Evolutionary conservation across 2,329 filamentous ascomycete genomes (phyloP), one percentile per base, ranked within the genome.

Genomic region (Diaporthe ampelina): DNA sequence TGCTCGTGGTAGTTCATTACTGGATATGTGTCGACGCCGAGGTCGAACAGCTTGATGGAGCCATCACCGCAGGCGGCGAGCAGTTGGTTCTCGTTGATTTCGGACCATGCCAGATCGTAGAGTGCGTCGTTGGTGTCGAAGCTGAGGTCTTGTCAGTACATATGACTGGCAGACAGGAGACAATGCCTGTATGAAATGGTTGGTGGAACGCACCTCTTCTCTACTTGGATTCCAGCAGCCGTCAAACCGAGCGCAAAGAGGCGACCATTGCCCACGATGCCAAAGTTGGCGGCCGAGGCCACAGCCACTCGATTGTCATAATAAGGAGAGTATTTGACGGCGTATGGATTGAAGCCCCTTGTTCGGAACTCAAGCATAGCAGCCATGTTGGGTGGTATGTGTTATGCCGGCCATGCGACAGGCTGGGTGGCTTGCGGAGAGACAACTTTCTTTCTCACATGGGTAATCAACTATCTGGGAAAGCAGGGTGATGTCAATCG

Each of bases 111-210:
- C 70, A 97, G 88, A 84, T 99, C 97, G 84, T 97, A 99, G 77
- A 98, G 93, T 58, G 95, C 94, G 83, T 99, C 97, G 86, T 98
- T 97, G 15, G 97, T 99, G 81, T 98, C 96, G 86, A 96, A 99
- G 81, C 94, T 96, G 78, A 54, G 50, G n/a, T 0, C n/a, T 35
- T 3, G 43, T 69, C n/a, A 74, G 61, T 7, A 19, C 21, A 7
- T 0, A 26, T 2, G 5, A 37, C 4, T 5, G 32, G 10, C 43
- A 24, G 58, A 24, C 13, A 17, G 43, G 58, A 73, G n/a, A 17
- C 26, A 37, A 56, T 37, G 6, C 21, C 15, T 48, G 15, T n/a
- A 3, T 19, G 50, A 11, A 26, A 40, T 11, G 26, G 35, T 9
- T 15, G 77, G 24, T 67, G 52, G 48, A 40, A 19, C 59, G 79